phyloP scores from a whole-genome alignment of 2,329 filamentous ascomycete species.

The Neofusicoccum sp. region DNA sequence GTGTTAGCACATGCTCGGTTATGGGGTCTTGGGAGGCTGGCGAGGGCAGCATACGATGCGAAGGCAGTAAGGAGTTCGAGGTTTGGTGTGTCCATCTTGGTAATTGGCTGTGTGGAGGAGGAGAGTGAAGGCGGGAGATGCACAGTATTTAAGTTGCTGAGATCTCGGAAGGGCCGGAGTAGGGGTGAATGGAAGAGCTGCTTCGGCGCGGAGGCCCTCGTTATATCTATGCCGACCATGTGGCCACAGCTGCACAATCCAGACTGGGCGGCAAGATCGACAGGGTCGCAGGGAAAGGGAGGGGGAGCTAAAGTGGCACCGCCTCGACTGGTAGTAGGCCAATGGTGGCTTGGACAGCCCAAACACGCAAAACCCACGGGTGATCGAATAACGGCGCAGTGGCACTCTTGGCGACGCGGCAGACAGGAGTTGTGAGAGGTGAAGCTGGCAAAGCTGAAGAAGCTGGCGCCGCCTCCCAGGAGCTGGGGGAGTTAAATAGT shows the following conservation, averaged over 20 bases:
- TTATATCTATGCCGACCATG: conserved; percentile 12
- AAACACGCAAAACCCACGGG: neutral
- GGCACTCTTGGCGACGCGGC: conserved; percentile 14
- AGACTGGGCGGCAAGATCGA: conserved; percentile 16
- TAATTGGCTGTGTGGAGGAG: neutral
- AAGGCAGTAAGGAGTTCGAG: conserved; percentile 47
- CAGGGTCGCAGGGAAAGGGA: conserved; percentile 15
- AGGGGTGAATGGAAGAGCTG: neutral
- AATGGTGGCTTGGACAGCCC: conserved; percentile 9
- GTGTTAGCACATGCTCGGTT: conserved; percentile 22
- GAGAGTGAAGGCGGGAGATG: neutral
- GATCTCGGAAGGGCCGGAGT: neutral
- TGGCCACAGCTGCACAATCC: conserved; percentile 2
- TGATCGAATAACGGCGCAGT: conserved; percentile 9
- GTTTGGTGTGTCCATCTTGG: conserved; percentile 39
- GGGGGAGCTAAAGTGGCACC: conserved; percentile 1
- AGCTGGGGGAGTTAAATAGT: conserved; percentile 5
- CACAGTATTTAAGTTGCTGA: neutral
- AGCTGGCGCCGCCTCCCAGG: neutral
- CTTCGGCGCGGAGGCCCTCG: neutral
- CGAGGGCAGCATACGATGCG: conserved; percentile 42
- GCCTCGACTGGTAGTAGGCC: neutral
- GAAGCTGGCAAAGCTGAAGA: neutral
- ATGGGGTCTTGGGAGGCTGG: conserved; percentile 19
- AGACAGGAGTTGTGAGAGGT: neutral